Evolutionary conservation across 2,329 filamentous ascomycete genomes (phyloP), one percentile per base, ranked within the genome.

Genomic region (Xylaria sp.): DNA sequence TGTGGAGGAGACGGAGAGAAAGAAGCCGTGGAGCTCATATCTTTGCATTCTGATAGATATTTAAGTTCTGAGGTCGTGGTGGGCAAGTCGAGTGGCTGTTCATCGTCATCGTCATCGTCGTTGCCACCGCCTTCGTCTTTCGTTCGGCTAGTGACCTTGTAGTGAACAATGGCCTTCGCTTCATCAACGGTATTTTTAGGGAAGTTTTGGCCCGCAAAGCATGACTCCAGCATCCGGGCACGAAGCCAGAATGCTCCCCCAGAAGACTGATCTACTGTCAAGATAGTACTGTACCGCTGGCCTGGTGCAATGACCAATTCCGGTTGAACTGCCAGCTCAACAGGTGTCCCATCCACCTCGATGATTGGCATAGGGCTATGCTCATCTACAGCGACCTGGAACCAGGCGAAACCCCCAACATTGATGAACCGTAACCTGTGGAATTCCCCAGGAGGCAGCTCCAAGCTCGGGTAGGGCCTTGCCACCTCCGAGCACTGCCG

Each of bases 371-470:
- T 60, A 20, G 61, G 58, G 9, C 73, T 75, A 61, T 91, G 88
- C 45, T 83, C 81, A 59, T 91, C 88, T 42, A 91, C 77, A 65
- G 84, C 85, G 22, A 91, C 78, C 64, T 91, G 87, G 57, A 91
- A 88, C 65, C 85, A 85, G 1, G 87, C 86, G 64, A 90, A 89
- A 0, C 85, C 86, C 9, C 85, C 88, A 7, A 87, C 81, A 57
- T 91, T 91, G 58, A 89, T 76, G 59, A 91, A 78, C 13, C 88
- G 82, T 44, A 91, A 72, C 40, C 86, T 80, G 61, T 91, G 89
- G 1, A 77, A 79, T 45, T 80, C 78, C 1, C 81, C 79, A 1
- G 79, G 75, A n/a, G 77, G 66, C 4, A 86, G 70, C 18, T 77
- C 71, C 6, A 85, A 66, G 1, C 66, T 69, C 0, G 80, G 76